Conservation (phyloP, 139 green algal species). For the Micromonas commoda region DNA sequence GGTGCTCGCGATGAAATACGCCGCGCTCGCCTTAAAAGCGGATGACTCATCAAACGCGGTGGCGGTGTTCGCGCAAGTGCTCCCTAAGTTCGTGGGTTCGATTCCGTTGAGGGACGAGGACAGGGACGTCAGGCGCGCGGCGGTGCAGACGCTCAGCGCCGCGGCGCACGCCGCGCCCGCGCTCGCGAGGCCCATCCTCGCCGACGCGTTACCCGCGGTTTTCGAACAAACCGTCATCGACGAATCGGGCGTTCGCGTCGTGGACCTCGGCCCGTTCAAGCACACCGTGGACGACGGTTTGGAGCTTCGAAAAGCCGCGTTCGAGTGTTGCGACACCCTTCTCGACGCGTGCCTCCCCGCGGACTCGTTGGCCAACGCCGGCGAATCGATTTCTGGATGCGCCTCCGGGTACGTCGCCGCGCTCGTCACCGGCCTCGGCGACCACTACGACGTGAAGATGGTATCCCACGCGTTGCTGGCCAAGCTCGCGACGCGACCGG, state of each 20-base stretch:
- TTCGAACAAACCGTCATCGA: background rate
- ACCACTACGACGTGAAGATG: conserved; percentile 85
- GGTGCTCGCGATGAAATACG: background rate
- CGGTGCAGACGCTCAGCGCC: background rate
- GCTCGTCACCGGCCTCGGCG: conserved; percentile 50
- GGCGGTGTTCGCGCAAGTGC: too few relatives aligned
- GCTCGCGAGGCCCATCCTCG: background rate
- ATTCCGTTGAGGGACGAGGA: background rate
- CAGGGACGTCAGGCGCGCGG: background rate
- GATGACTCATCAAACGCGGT: too few relatives aligned
- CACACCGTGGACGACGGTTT: conserved; percentile 90
- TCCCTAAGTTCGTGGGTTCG: background rate
- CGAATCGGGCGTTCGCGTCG: conserved; percentile 58
- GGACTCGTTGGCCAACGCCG: too few relatives aligned
- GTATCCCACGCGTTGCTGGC: conserved; percentile 68
- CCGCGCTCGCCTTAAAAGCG: background rate
- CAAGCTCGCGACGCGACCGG: conserved; percentile 47
- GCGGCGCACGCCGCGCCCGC: background rate
- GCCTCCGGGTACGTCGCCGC: conserved; percentile 34
- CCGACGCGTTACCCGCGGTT: background rate
- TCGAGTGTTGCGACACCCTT: conserved; percentile 73
- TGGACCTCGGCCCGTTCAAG: conserved; percentile 85
- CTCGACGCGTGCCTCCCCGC: conserved; percentile 36
- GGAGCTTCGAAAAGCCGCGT: conserved; percentile 90
- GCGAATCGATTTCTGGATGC: conserved; percentile 7